Evolutionary conservation across 1,284 basidiomycete genomes (phyloP), one percentile per base, ranked within the genome.

Genomic region (Phylloporus sp.): DNA sequence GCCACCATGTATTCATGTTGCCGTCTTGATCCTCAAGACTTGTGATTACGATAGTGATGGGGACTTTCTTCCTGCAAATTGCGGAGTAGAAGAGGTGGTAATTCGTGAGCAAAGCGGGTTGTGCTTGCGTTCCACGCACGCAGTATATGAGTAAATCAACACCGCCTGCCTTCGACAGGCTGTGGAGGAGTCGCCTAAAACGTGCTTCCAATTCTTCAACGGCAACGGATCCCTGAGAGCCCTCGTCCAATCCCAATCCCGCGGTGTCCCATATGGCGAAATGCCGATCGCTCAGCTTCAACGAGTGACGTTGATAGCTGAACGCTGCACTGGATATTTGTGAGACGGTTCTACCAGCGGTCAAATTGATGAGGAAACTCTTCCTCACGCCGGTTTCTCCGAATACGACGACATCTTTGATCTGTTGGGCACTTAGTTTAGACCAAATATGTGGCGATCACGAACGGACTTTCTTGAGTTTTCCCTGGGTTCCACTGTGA

Each of bases 361-460:
- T 64, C 32, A 74, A 34, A 56, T 74, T 76, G 55, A 74, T 64
- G 47, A 74, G 66, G 32, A 75, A 76, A 50, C 72, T 75, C 54
- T 74, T 76, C 29, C 74, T 74, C 47, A 74, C 69, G 18, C 72
- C 74, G 2, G 60, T 72, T 47, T 76, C 74, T 31, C 72, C 75
- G 22, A 75, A 75, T 4, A 76, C 42, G 3, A 75, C 66, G 39
- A 74, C 42, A 49, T 76, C 70, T 56, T 70, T 73, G 29, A 47
- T 37, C 26, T 63, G 64, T 64, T 68, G 6, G 26, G 31, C 11
- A 39, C 20, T 54, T 24, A 28, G 52, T 65, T 32, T 52, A 47
- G 51, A 40, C 24, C 11, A 49, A 8, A 32, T 22, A 26, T 32
- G 26, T 44, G 28, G 26, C 10, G 15, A 53, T 42, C 8, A 26